A percentile compares a stretch with the other conserved stretches of the same genome.
phyloP scores from a whole-genome alignment of 2,329 filamentous ascomycete species.

The Alternaria hordeiaustralica region DNA sequence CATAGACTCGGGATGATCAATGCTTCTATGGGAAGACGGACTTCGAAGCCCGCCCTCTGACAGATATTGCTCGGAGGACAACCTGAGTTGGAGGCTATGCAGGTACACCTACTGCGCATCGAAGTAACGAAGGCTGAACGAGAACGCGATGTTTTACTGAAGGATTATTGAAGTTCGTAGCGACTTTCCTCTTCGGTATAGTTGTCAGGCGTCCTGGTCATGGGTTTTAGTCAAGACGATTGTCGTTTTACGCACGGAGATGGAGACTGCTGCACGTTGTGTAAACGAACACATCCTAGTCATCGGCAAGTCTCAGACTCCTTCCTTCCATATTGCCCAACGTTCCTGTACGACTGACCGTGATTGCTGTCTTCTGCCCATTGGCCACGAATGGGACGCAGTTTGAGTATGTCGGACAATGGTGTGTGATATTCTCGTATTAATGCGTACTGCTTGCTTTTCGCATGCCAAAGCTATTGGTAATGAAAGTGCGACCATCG shows the following conservation, averaged over 20 bases:
- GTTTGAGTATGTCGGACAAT: not conserved
- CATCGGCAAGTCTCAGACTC: not conserved
- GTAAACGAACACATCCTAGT: not conserved
- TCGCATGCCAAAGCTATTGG: not conserved
- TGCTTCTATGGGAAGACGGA: not conserved
- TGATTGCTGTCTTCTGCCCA: not conserved
- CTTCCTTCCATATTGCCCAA: not conserved
- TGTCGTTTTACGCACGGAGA: conserved; percentile 2
- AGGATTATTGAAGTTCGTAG: not conserved
- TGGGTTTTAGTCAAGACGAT: not conserved
- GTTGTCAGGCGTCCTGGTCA: not conserved
- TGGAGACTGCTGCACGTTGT: not conserved
- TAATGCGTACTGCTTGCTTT: not conserved
- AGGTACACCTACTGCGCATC: not conserved
- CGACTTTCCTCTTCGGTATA: conserved; percentile 1
- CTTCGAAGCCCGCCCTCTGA: not conserved
- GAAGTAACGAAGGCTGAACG: not conserved
- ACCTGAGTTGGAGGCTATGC: not conserved
- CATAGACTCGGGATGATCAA: not conserved
- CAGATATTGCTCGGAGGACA: not conserved
- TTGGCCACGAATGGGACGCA: not conserved
- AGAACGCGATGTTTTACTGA: not conserved
- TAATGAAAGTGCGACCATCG: not conserved
- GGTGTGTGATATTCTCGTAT: not conserved
- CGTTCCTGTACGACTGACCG: not conserved